Evolutionary conservation across 805 yeast species (phyloP).

Genomic region (Tanozyma kutaoensis): DNA sequence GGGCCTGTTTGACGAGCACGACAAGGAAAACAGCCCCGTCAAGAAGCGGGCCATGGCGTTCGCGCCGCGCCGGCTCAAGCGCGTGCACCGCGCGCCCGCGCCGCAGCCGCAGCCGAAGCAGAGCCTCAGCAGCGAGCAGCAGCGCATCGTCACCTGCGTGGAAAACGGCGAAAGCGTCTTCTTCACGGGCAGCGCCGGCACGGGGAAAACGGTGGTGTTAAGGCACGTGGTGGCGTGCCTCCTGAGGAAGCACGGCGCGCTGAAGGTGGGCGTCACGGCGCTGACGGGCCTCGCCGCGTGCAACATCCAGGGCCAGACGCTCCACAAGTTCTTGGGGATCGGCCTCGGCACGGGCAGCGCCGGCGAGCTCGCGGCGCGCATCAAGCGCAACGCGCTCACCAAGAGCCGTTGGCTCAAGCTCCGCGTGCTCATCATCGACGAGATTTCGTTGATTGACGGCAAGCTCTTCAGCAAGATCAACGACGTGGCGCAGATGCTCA

Average conservation of each 20-base stretch:
- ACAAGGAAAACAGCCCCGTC: no score
- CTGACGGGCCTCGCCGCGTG: slow-evolving; percentile 80
- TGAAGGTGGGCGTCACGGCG: slow-evolving; percentile 60
- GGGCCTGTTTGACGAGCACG: no score
- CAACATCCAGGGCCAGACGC: slow-evolving; percentile 66
- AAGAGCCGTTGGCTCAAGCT: slow-evolving; percentile 40
- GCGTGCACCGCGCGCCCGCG: no score
- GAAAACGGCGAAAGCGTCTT: slow-evolving; percentile 56
- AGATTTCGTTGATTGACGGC: slow-evolving; percentile 72
- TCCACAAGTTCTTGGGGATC: slow-evolving; percentile 68
- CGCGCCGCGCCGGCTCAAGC: no score
- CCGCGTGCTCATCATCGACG: slow-evolving; percentile 60
- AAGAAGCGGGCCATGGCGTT: no score
- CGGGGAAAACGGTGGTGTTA: slow-evolving; percentile 89
- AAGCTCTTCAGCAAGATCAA: slow-evolving; percentile 51
- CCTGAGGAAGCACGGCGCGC: slow-evolving; percentile 24
- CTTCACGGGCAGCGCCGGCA: slow-evolving; percentile 97
- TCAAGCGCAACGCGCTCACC: slow-evolving; percentile 38
- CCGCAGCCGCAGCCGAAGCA: no score
- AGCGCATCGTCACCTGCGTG: no score
- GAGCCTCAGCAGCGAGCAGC: no score
- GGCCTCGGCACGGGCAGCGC: slow-evolving; percentile 54
- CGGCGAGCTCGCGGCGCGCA: slow-evolving; percentile 32
- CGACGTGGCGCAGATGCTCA: slow-evolving; percentile 38
- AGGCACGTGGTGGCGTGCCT: slow-evolving; percentile 45